Percentiles rank a stretch among this genome's conserved stretches.
phyloP scores from a whole-genome alignment of 192 early-diverging fungal species.

The Gonapodya prolifera region DNA sequence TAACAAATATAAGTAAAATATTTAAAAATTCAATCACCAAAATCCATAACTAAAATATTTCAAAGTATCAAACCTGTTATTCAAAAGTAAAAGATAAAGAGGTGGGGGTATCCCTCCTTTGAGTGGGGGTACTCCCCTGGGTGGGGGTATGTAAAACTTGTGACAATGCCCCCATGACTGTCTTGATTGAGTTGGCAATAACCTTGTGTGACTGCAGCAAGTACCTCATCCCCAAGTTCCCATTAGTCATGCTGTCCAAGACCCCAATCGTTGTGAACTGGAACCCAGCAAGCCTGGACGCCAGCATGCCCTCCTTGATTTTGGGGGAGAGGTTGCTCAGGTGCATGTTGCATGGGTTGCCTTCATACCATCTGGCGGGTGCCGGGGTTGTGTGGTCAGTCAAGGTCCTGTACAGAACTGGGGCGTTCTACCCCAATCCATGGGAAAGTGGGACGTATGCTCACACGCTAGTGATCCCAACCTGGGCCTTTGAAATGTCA shows the following conservation, averaged over 20 bases:
- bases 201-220: conserved; percentile 93
- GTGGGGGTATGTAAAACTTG: too few relatives aligned
- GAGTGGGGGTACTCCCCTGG: too few relatives aligned
- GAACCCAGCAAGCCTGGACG: conserved; percentile 80
- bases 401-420: too few relatives aligned
- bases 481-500: conserved; percentile 79
- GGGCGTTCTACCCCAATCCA: too few relatives aligned
- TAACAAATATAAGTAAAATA: too few relatives aligned
- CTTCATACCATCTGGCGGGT: conserved; percentile 99
- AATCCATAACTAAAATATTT: too few relatives aligned
- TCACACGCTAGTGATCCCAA: conserved; percentile 94
- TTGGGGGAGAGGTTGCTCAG: conserved; percentile 69
- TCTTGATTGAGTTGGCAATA: conserved; percentile 98
- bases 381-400: too few relatives aligned
- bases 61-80: too few relatives aligned
- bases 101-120: too few relatives aligned
- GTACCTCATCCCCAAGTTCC: conserved; percentile 90
- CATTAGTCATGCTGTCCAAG: conserved; percentile 90
- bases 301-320: conserved; percentile 87
- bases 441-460: too few relatives aligned
- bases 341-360: conserved; percentile 99
- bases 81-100: too few relatives aligned
- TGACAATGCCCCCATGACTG: conserved; percentile 93
- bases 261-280: conserved; percentile 99
- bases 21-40: too few relatives aligned